Conservation (phyloP, 495 filamentous ascomycete genomes). For the Neurospora sp. region DNA sequence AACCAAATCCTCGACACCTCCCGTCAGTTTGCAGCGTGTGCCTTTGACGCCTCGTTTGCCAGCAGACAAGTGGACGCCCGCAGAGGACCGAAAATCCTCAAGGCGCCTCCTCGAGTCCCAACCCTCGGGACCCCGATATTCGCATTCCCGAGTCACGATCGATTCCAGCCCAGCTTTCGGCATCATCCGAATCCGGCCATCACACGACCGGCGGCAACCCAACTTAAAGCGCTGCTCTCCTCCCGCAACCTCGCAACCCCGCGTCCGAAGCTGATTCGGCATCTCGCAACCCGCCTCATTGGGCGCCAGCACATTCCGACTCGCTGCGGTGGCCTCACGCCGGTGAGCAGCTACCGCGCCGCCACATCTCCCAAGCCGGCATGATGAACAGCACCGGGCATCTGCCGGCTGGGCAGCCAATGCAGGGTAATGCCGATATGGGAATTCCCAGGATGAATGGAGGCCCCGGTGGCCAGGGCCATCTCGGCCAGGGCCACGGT, state of each 20-base stretch:
- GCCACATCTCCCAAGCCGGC: slow-evolving; percentile 41
- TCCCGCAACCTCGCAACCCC: neutral
- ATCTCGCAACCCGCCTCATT: neutral
- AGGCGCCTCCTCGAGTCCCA: neutral
- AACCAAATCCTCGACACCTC: neutral
- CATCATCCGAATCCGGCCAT: neutral
- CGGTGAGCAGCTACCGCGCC: slow-evolving; percentile 40
- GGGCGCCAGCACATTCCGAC: neutral
- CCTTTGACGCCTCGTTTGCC: neutral
- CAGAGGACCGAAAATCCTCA: neutral
- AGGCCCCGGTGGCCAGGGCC: slow-evolving; percentile 14
- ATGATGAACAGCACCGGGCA: slow-evolving; percentile 50
- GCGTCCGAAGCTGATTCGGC: neutral
- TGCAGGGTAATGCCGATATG: slow-evolving; percentile 38
- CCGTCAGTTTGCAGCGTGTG: neutral
- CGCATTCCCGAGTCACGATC: neutral
- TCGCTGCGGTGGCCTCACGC: slow-evolving; percentile 30
- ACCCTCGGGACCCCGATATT: neutral
- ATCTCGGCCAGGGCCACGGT: slow-evolving; percentile 1
- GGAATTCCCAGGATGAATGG: slow-evolving; percentile 17
- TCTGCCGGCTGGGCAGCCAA: slow-evolving; percentile 54
- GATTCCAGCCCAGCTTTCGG: neutral
- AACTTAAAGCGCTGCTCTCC: neutral
- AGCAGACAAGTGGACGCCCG: neutral
- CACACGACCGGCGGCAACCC: slow-evolving; percentile 1